phyloP scores from a whole-genome alignment of 176 grass and related monocot genomes.

The Carex parvula region DNA sequence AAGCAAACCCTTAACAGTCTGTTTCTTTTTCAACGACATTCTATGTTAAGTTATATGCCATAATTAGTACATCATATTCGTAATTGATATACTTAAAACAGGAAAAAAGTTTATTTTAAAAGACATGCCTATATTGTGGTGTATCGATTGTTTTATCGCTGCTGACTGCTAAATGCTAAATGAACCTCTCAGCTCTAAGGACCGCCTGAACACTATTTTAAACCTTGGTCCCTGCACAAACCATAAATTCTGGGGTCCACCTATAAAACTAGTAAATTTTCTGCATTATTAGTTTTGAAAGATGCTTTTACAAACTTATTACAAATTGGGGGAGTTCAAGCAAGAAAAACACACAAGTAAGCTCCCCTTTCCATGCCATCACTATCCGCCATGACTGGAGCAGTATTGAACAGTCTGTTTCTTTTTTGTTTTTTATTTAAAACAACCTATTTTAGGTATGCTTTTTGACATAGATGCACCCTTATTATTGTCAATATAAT shows the following conservation, averaged over 20 bases:
- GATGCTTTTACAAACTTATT: neutral
- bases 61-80: neutral
- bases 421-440: neutral
- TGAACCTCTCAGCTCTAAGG: neutral
- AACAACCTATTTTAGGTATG: neutral
- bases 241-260: neutral
- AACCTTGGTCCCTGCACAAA: neutral
- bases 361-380: neutral
- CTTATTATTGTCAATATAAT: slow-evolving; percentile 1
- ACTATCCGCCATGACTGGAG: neutral
- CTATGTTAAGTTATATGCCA: neutral
- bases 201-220: neutral
- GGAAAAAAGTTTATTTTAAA: neutral
- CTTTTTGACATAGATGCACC: neutral
- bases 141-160: neutral
- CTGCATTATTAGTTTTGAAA: neutral
- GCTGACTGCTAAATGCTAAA: neutral
- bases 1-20: neutral
- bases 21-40: neutral
- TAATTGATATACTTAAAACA: neutral
- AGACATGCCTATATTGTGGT: neutral
- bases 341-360: neutral
- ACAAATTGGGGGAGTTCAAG: neutral
- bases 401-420: neutral
- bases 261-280: neutral